Percentiles rank a stretch among this genome's conserved stretches.
Conservation (phyloP, 768 basidiomycete species). For the Postia placenta region DNA sequence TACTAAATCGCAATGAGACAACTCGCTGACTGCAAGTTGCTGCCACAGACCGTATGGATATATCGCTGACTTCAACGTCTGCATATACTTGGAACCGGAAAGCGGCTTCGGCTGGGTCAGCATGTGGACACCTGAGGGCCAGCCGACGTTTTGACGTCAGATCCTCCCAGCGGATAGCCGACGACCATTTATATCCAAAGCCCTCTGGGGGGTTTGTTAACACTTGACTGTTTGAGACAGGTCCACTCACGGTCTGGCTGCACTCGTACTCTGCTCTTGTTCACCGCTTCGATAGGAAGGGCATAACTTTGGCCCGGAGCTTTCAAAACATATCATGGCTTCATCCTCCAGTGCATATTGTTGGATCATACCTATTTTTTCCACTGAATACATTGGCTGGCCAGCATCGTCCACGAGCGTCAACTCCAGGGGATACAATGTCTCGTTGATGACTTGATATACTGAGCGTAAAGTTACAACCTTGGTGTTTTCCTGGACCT, state of each 20-base stretch:
- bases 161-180: conserved; percentile 86
- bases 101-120: conserved; percentile 73
- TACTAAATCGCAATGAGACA: conserved; percentile 36
- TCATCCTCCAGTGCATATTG: too few species aligned
- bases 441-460: conserved; percentile 85
- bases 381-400: conserved; percentile 71
- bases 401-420: conserved; percentile 83
- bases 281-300: conserved; percentile 87
- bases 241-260: conserved; percentile 85
- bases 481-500: conserved; percentile 89
- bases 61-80: conserved; percentile 61
- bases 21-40: background rate
- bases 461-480: conserved; percentile 90
- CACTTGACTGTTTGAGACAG: background rate
- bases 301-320: conserved; percentile 84
- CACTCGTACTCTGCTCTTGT: conserved; percentile 71
- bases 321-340: too few species aligned
- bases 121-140: conserved; percentile 81
- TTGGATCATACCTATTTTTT: conserved; percentile 72
- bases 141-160: conserved; percentile 63
- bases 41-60: conserved; percentile 44
- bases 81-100: conserved; percentile 95
- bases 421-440: conserved; percentile 87
- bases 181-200: conserved; percentile 93
- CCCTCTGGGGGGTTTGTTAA: conserved; percentile 55